A percentile compares a stretch with the other conserved stretches of the same genome.
Conservation (phyloP, 805 yeast genomes). For the Blastobotrys mokoenaii region DNA sequence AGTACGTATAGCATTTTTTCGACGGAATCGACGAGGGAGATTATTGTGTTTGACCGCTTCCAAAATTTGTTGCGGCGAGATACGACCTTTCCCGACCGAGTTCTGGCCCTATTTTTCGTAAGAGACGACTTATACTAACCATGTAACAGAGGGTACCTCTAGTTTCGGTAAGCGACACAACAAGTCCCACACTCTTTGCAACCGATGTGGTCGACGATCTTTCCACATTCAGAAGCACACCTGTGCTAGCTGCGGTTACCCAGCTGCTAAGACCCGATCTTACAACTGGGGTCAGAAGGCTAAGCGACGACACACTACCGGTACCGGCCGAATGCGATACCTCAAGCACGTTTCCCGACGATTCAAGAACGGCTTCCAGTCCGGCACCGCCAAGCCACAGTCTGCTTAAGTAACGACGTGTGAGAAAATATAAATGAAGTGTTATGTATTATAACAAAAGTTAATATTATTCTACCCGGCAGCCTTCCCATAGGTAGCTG, state of each 20-base stretch:
- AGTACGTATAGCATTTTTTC: no score
- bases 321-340: conserved; percentile 99
- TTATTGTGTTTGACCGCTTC: no score
- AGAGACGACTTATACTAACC: background rate
- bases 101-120: no score
- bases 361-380: conserved; percentile 98
- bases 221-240: conserved; percentile 99
- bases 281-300: conserved; percentile 99
- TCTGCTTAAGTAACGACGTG: conserved; percentile 38
- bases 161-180: conserved; percentile 99
- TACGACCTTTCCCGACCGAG: background rate
- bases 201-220: conserved; percentile 93
- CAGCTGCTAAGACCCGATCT: conserved; percentile 92
- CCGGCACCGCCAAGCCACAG: conserved; percentile 57
- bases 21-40: no score
- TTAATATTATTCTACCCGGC: background rate
- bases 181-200: conserved; percentile 99
- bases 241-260: conserved; percentile 98
- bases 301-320: conserved; percentile 99
- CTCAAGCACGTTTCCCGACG: conserved; percentile 95
- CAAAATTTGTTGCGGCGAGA: background rate
- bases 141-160: conserved; percentile 81
- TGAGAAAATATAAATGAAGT: background rate
- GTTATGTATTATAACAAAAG: background rate
- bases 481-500: no score